phyloP scores from a whole-genome alignment of 352 stramenopile genomes.

The Phytophthora megakarya region DNA sequence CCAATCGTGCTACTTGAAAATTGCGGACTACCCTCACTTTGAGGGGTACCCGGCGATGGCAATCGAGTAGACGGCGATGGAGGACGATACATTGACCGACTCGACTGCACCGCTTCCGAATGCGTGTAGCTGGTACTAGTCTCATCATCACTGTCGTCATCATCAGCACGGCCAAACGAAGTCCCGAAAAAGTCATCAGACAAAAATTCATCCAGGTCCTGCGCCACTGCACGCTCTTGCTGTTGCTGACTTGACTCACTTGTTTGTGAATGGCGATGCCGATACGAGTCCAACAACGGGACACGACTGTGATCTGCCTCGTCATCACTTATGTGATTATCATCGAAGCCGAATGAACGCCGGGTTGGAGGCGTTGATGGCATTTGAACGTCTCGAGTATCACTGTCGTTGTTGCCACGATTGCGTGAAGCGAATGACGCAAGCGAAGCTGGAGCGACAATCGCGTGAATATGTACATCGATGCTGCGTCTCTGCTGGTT shows the following conservation, averaged over 20 bases:
- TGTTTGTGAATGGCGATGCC: constrained; percentile 34
- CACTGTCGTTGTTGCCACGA: constrained; percentile 23
- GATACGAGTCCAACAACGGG: constrained; percentile 57
- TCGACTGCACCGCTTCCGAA: constrained; percentile 17
- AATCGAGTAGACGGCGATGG: constrained; percentile 31
- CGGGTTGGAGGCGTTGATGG: constrained; percentile 32
- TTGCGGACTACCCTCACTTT: constrained; percentile 14
- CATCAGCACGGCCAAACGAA: constrained; percentile 47
- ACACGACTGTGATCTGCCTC: constrained; percentile 61
- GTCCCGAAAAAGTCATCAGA: constrained; percentile 74
- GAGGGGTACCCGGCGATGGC: constrained; percentile 30
- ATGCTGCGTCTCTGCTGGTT: constrained; percentile 63
- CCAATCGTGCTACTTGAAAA: constrained; percentile 30
- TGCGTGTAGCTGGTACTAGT: constrained; percentile 26
- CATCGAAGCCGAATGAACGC: constrained; percentile 35
- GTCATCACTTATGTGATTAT: constrained; percentile 31
- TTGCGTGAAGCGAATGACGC: constrained; percentile 63
- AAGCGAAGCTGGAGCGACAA: constrained; percentile 75
- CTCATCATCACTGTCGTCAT: constrained; percentile 37
- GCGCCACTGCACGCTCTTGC: constrained; percentile 36
- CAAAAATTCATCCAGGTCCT: constrained; percentile 55
- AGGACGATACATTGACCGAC: constrained; percentile 23
- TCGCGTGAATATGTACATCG: constrained; percentile 89
- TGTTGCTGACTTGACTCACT: constrained; percentile 27
- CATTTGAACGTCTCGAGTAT: constrained; percentile 13